phyloP scores from a whole-genome alignment of 2,329 filamentous ascomycete genomes.

The Aspergillus floridensis region DNA sequence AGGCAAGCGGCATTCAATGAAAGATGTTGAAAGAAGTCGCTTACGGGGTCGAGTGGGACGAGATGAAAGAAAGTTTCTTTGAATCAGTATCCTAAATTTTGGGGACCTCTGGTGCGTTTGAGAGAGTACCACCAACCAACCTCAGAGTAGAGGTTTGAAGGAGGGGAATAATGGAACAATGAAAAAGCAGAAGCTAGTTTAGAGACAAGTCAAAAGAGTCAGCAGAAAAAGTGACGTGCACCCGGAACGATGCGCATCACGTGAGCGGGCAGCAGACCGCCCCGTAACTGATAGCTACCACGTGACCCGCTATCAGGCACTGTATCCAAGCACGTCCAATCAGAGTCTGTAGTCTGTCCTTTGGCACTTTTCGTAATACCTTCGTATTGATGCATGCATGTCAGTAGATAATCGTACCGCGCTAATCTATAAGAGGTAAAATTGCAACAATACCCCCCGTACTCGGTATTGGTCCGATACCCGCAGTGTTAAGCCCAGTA shows the following conservation, averaged over 20 bases:
- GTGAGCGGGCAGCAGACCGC: conserved; percentile 11
- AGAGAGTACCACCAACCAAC: background rate
- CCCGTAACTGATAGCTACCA: conserved; percentile 5
- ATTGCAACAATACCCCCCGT: background rate
- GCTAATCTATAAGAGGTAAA: background rate
- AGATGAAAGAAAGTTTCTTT: background rate
- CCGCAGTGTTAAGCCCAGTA: background rate
- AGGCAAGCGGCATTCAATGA: conserved; percentile 14
- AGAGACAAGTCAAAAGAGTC: background rate
- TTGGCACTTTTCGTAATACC: conserved; percentile 22
- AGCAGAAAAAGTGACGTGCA: conserved; percentile 34
- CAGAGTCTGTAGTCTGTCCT: conserved; percentile 33
- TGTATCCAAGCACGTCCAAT: conserved; percentile 22
- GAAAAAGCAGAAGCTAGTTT: background rate
- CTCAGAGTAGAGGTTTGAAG: background rate
- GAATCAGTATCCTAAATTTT: background rate
- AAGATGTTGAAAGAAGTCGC: background rate
- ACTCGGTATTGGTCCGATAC: background rate
- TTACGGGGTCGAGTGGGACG: background rate
- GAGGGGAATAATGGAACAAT: background rate
- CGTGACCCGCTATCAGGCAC: conserved; percentile 17
- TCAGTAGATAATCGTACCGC: background rate
- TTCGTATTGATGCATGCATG: conserved; percentile 16
- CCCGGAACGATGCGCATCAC: conserved; percentile 21
- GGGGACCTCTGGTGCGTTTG: background rate